A percentile compares a stretch with the other conserved stretches of the same genome.
These are phyloP conservation scores for Rhazya stricta DNA, from an alignment of 257 asterid species.

Conservation along the genomic window DNA sequence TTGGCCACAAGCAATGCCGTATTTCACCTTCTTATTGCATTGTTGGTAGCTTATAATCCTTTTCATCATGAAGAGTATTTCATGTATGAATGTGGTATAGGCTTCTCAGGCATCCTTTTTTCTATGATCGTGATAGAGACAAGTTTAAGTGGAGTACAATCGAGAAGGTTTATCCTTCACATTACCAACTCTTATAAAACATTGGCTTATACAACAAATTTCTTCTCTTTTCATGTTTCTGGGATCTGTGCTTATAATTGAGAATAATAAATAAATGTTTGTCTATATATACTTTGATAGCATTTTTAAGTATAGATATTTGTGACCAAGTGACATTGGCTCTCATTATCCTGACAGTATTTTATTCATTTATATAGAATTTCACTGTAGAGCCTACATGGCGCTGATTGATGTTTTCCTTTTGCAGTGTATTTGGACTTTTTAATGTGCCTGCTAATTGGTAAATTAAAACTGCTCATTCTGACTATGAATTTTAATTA, in stretches of 20 bases:
- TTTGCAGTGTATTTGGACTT: conserved; percentile 89
- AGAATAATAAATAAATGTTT: background rate
- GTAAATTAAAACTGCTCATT: conserved; percentile 33
- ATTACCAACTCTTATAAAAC: conserved; percentile 13
- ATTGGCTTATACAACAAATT: background rate
- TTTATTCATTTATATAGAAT: conserved; percentile 1
- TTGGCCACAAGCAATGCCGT: conserved; percentile 82
- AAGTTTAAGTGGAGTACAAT: conserved; percentile 80
- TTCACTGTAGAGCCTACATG: conserved; percentile 6
- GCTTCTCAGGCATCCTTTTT: conserved; percentile 90
- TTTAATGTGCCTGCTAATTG: conserved; percentile 92
- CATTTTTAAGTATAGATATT: background rate
- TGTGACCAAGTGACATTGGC: background rate
- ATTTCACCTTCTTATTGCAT: conserved; percentile 62
- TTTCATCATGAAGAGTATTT: conserved; percentile 30
- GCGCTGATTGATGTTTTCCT: conserved; percentile 22
- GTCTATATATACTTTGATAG: background rate
- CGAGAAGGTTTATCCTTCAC: conserved; percentile 60
- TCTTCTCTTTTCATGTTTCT: background rate
- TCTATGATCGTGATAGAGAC: conserved; percentile 98
- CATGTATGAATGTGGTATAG: conserved; percentile 88
- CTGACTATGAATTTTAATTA: background rate
- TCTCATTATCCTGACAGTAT: background rate
- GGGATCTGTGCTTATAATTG: background rate
- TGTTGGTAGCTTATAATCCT: conserved; percentile 66